These are phyloP conservation scores for Trichoderma gracile DNA, from an alignment of 2,329 filamentous ascomycete genomes.

Conservation along the genomic window DNA sequence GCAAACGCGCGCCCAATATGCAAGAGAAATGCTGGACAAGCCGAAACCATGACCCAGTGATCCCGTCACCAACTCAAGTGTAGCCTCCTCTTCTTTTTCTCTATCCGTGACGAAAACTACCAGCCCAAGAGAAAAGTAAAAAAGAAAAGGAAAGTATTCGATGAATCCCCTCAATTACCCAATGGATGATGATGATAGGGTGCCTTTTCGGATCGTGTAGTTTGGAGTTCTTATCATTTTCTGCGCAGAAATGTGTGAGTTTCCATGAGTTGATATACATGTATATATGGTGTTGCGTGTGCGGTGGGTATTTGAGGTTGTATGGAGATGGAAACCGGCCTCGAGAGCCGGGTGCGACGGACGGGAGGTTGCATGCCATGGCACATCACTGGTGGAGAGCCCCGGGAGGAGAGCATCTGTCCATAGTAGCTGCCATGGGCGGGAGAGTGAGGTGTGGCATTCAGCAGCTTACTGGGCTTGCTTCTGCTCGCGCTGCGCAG, in stretches of 20 bases:
- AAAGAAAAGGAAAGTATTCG: neutral
- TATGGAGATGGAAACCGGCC: neutral
- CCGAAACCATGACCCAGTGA: neutral
- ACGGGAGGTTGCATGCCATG: conserved; percentile 11
- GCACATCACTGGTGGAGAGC: conserved; percentile 2
- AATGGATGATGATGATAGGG: no score
- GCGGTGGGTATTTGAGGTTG: conserved; percentile 2
- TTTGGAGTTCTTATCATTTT: neutral
- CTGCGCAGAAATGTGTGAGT: conserved; percentile 10
- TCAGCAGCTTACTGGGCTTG: conserved; percentile 23
- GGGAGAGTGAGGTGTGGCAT: conserved; percentile 11
- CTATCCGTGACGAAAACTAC: conserved; percentile 15
- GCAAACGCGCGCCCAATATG: conserved; percentile 18
- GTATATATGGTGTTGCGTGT: neutral
- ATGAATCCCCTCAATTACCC: no score
- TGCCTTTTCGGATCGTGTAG: neutral
- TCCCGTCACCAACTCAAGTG: neutral
- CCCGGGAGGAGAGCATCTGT: neutral
- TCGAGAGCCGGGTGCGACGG: conserved; percentile 11
- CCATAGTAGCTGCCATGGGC: conserved; percentile 7
- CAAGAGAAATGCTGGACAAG: neutral
- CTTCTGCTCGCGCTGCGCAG: conserved; percentile 27
- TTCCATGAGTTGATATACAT: neutral
- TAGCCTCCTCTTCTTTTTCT: neutral
- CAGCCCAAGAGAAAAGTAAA: neutral